phyloP scores from a whole-genome alignment of 2,329 filamentous ascomycete genomes.

The Scedosporium dehoogii region DNA sequence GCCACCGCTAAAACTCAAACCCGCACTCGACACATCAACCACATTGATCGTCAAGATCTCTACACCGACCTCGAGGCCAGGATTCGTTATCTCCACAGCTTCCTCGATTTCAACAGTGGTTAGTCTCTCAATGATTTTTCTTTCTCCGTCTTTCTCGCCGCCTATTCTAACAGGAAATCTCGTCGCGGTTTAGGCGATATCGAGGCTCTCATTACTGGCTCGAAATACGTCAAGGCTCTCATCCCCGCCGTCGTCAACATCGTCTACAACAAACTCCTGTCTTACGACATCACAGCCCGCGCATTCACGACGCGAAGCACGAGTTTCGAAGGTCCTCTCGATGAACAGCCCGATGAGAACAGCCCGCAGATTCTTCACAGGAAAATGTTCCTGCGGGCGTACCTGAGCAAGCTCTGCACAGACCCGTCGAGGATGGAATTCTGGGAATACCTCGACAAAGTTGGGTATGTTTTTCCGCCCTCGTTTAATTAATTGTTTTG shows the following conservation, averaged over 20 bases:
- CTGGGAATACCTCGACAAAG: slow-evolving; percentile 78
- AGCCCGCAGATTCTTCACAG: slow-evolving; percentile 66
- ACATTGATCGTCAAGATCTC: slow-evolving; percentile 60
- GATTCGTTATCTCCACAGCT: slow-evolving; percentile 63
- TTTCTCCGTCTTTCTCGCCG: not conserved
- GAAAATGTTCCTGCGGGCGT: slow-evolving; percentile 70
- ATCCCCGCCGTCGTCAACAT: slow-evolving; percentile 78
- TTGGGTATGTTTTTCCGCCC: slow-evolving; percentile 42
- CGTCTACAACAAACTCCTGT: slow-evolving; percentile 71
- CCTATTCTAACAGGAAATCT: not conserved
- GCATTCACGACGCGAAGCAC: slow-evolving; percentile 58
- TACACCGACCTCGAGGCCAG: slow-evolving; percentile 62
- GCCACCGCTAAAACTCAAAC: not conserved
- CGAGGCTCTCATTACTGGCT: slow-evolving; percentile 56
- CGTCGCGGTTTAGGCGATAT: slow-evolving; percentile 49
- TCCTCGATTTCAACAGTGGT: slow-evolving; percentile 67
- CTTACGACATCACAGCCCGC: slow-evolving; percentile 72
- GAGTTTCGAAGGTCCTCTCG: slow-evolving; percentile 57
- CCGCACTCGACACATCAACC: slow-evolving; percentile 28
- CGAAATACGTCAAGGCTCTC: slow-evolving; percentile 71
- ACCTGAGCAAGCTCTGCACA: slow-evolving; percentile 63
- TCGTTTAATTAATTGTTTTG: not conserved
- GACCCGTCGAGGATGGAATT: slow-evolving; percentile 68
- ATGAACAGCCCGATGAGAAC: slow-evolving; percentile 53
- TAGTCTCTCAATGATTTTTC: slow-evolving; percentile 20